phyloP scores from a whole-genome alignment of 306 rosid species.

The Psophocarpus tetragonolobus region DNA sequence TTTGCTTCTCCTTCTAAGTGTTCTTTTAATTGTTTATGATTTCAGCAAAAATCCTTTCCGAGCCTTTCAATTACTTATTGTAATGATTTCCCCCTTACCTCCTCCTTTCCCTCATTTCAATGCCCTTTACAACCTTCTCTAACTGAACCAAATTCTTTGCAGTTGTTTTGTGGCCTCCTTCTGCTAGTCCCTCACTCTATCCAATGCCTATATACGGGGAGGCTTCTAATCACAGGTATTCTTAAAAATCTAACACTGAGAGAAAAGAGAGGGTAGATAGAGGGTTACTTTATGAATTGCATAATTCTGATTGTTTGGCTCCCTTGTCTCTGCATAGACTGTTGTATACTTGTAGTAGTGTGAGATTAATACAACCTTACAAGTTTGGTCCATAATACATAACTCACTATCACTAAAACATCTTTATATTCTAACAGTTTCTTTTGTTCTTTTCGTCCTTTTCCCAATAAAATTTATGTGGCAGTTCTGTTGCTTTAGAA shows the following conservation, averaged over 20 bases:
- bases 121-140: constrained; percentile 1
- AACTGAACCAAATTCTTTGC: constrained; percentile 40
- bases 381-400: neutral
- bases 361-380: constrained; percentile 7
- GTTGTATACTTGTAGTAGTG: neutral
- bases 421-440: constrained; percentile 22
- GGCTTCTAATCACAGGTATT: constrained; percentile 95
- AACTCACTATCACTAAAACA: neutral
- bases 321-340: neutral
- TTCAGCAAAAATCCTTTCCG: constrained; percentile 16
- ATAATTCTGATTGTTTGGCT: constrained; percentile 16
- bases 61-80: neutral
- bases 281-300: constrained; percentile 1
- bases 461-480: constrained; percentile 17
- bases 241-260: neutral
- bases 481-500: constrained; percentile 82
- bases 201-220: constrained; percentile 93
- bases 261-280: constrained; percentile 4
- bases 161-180: constrained; percentile 96
- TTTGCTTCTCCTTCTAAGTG: constrained; percentile 3
- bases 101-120: neutral
- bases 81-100: neutral
- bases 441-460: constrained; percentile 11
- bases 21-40: constrained; percentile 1
- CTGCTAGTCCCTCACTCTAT: constrained; percentile 75